phyloP scores from a whole-genome alignment of 257 asterid species.

The Leptodermis oblonga region DNA sequence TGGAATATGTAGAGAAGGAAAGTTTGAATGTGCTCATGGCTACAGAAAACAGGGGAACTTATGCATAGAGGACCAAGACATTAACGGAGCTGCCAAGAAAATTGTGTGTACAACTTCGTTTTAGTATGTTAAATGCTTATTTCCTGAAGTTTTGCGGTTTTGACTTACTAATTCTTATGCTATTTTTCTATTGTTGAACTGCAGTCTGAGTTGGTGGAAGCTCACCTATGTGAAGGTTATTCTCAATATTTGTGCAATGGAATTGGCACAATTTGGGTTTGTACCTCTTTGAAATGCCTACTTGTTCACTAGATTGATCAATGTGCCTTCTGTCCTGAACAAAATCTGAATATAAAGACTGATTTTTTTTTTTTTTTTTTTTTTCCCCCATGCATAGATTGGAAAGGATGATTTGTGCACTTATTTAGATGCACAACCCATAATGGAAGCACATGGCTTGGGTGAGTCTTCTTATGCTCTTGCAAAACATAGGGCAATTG shows the following conservation, averaged over 20 bases:
- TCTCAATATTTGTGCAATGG: constrained; percentile 70
- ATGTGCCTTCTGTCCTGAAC: not conserved
- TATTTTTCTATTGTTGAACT: constrained; percentile 25
- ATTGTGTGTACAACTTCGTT: constrained; percentile 39
- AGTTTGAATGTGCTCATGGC: constrained; percentile 64
- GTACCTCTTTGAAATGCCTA: constrained; percentile 22
- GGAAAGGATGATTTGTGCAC: constrained; percentile 52
- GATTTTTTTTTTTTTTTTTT: not conserved
- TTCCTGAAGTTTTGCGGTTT: not conserved
- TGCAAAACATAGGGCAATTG: constrained; percentile 61
- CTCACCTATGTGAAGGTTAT: constrained; percentile 50
- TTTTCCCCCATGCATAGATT: constrained; percentile 38
- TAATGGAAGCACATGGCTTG: constrained; percentile 34
- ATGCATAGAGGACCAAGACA: constrained; percentile 71
- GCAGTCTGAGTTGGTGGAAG: constrained; percentile 76
- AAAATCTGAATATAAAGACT: not conserved
- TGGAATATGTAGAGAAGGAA: constrained; percentile 76
- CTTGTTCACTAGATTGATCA: not conserved
- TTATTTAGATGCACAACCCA: constrained; percentile 35
- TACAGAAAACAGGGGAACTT: constrained; percentile 54
- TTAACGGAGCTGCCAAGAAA: constrained; percentile 51
- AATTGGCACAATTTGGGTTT: constrained; percentile 67
- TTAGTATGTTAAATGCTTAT: not conserved
- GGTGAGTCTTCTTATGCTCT: constrained; percentile 39
- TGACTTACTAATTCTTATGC: constrained; percentile 20